phyloP scores from a whole-genome alignment of 495 filamentous ascomycete genomes.

The Paragyromitra xinjiangensis region DNA sequence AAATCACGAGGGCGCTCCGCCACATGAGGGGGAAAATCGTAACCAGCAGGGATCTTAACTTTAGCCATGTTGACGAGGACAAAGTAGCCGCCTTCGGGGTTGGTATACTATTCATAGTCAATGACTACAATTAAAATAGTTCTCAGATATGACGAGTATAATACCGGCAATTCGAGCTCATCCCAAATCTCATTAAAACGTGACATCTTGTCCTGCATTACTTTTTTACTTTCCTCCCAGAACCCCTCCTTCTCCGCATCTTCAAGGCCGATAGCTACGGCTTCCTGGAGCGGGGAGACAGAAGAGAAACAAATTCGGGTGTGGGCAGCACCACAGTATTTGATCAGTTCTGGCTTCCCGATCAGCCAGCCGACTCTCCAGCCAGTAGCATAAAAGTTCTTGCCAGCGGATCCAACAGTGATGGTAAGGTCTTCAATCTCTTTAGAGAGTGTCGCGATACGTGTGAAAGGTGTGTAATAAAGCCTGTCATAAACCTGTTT shows the following conservation, averaged over 20 bases:
- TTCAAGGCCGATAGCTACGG: conserved; percentile 94
- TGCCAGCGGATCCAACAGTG: conserved; percentile 93
- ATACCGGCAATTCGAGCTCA: conserved; percentile 78
- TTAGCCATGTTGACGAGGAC: conserved; percentile 90
- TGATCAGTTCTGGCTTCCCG: conserved; percentile 85
- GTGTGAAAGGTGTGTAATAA: conserved; percentile 92
- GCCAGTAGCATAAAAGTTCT: conserved; percentile 97
- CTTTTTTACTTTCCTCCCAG: conserved; percentile 82
- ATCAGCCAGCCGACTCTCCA: conserved; percentile 93
- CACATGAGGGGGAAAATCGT: conserved; percentile 89
- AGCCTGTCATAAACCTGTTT: conserved; percentile 85
- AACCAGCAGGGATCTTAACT: conserved; percentile 80
- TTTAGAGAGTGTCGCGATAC: conserved; percentile 86
- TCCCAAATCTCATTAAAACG: conserved; percentile 86
- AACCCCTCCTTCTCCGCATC: conserved; percentile 83
- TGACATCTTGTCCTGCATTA: conserved; percentile 90
- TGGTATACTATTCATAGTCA: conserved; percentile 69
- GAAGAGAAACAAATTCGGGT: conserved; percentile 96
- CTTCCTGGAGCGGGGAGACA: conserved; percentile 93
- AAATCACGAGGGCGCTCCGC: conserved; percentile 87
- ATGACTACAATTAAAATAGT: not conserved
- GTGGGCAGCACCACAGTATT: conserved; percentile 90
- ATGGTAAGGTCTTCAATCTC: conserved; percentile 87
- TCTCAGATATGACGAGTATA: not conserved
- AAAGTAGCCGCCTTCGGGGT: conserved; percentile 96